These are phyloP conservation scores for Hypoxylon sp. DNA, from an alignment of 2,329 filamentous ascomycete genomes.

Conservation along the genomic window DNA sequence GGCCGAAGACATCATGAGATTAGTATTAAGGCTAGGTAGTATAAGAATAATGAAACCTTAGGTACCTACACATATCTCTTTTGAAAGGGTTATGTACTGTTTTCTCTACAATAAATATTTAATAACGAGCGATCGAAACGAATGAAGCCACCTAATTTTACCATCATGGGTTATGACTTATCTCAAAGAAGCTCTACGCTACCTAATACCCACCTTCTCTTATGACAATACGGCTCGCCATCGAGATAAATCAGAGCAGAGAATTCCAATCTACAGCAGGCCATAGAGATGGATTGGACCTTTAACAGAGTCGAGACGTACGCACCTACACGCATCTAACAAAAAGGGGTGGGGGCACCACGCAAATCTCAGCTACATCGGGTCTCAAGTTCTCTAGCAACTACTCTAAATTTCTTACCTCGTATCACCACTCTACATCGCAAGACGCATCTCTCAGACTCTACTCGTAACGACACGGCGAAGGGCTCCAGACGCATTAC, in stretches of 20 bases:
- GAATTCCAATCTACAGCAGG: not conserved
- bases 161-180: not conserved
- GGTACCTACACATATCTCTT: not conserved
- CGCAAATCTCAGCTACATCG: not conserved
- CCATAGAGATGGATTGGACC: not conserved
- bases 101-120: not conserved
- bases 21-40: not conserved
- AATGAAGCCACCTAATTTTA: not conserved
- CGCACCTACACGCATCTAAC: not conserved
- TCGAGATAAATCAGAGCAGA: not conserved
- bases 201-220: not conserved
- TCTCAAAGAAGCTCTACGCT: not conserved
- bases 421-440: not conserved
- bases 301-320: not conserved
- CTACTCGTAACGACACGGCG: not conserved
- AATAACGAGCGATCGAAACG: not conserved
- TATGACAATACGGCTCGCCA: not conserved
- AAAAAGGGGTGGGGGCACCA: not conserved
- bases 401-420: not conserved
- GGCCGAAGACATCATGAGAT: conserved; percentile 12
- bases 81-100: not conserved
- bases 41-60: conserved; percentile 9
- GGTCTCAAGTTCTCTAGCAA: not conserved
- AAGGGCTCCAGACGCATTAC: not conserved
- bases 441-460: not conserved